Base-by-base conservation (phyloP, 192 early-diverging fungal species). In the Coemansia sp. region DNA sequence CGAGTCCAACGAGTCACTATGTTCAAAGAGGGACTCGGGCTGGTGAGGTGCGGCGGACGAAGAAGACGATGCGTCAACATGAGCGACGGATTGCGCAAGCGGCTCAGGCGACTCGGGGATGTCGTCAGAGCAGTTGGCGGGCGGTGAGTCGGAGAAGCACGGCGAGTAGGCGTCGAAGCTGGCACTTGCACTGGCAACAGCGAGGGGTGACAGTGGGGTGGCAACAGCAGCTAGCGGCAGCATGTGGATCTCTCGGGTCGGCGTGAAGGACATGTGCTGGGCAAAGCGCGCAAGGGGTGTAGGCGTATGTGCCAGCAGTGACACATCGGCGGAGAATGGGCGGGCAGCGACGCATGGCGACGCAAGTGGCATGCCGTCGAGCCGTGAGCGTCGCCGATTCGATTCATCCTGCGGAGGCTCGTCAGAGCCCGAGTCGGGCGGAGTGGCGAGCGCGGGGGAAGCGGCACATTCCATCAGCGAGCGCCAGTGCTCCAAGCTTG, bases 261-360 rank as follows among this genome's bases (percentile, higher is more conserved):
- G 68, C 4, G 74, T 71, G 25, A 60, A 64, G 49, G 64, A 50
- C 24, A 62, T 41, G 8, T 51, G 58, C 28, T 56, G 30, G 8
- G 49, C 34, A 12, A 41, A 19, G 7, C 58, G 70, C n/a, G n/a
- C 53, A 55, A 65, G 52, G 6, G 44, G 62, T n/a, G 52, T 48
- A 1, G 70, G 71, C 26, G 70, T 67, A 54, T 67, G 69, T 25
- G 58, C 61, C 38, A 78, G 58, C 69, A 78, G 71, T 21, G 75
- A 78, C 21, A 60, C 60, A 47, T 78, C 70, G 12, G 60, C 76
- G 9, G 76, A 78, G 51, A 78, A 73, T 38, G 76, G 76, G 30
- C 76, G 70, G 49, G 30, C 49, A 28, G 24, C 51, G 24, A 18
- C 49, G 61, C 27, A 25, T 32, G 54, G 21, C 58, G 32, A 23